Conservation (phyloP, 352 stramenopile genomes). For the Globisporangium ultimum region DNA sequence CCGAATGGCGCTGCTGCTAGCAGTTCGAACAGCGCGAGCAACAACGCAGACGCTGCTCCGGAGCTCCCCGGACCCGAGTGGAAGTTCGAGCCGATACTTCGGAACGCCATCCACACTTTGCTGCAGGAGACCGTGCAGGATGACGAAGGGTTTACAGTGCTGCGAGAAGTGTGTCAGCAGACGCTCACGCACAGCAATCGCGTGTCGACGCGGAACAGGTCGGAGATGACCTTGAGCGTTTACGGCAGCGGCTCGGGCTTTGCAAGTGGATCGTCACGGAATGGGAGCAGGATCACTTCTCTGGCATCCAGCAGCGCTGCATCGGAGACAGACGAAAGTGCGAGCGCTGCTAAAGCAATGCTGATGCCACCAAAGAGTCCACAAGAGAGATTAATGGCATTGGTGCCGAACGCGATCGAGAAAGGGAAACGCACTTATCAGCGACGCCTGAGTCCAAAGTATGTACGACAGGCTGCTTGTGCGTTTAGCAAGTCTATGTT, state of each 20-base stretch:
- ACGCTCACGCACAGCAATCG: conserved; percentile 26
- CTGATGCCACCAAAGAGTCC: conserved; percentile 44
- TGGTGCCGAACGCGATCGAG: conserved; percentile 43
- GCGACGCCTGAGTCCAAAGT: conserved; percentile 30
- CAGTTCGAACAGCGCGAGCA: neutral
- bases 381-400: conserved; percentile 42
- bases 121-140: conserved; percentile 50
- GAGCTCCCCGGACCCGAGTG: conserved; percentile 7
- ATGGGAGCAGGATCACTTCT: conserved; percentile 3
- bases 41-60: conserved; percentile 3
- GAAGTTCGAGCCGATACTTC: conserved; percentile 32
- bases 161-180: conserved; percentile 68
- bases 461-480: neutral
- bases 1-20: neutral
- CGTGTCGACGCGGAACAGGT: neutral
- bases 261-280: neutral
- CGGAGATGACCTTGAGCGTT: neutral
- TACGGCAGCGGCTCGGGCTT: neutral
- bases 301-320: conserved; percentile 4
- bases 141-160: conserved; percentile 35
- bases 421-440: conserved; percentile 41
- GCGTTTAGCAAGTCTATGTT: too few relatives aligned
- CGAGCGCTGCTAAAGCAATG: conserved; percentile 8
- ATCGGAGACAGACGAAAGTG: conserved; percentile 1
- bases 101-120: conserved; percentile 40